Percentiles rank a stretch among this genome's conserved stretches.
Evolutionary conservation across 192 early-diverging fungal species (phyloP).

Genomic region (Allomyces macrogynus): DNA sequence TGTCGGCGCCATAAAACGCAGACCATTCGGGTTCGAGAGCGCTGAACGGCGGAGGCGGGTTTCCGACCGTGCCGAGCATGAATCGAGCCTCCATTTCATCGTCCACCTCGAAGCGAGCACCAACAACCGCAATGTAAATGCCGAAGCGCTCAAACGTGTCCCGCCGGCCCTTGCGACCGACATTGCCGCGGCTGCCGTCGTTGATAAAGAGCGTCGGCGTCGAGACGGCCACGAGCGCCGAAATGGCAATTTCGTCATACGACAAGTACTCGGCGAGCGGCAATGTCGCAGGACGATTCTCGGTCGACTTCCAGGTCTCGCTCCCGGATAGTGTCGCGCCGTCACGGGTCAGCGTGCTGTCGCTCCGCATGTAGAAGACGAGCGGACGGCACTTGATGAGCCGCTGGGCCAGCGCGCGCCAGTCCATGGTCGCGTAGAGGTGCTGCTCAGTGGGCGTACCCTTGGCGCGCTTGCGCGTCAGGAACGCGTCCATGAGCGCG

Average conservation of each 20-base stretch:
- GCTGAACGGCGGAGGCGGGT: no score
- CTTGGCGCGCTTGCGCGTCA: conserved; percentile 5
- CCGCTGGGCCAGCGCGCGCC: conserved; percentile 5
- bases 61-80: not conserved
- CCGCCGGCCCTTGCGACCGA: not conserved
- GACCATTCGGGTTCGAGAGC: no score
- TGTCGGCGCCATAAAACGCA: no score
- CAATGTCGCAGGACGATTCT: not conserved
- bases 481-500: conserved; percentile 2
- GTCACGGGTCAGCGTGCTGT: conserved; percentile 9
- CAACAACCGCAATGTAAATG: conserved; percentile 12
- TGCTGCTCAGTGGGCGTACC: conserved; percentile 4
- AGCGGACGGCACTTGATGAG: conserved; percentile 11
- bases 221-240: conserved; percentile 12
- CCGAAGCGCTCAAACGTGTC: conserved; percentile 5
- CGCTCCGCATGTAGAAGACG: conserved; percentile 6
- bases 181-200: conserved; percentile 8
- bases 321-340: not conserved
- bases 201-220: conserved; percentile 14
- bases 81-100: conserved; percentile 8
- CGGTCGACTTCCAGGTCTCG: not conserved
- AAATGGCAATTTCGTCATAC: conserved; percentile 15
- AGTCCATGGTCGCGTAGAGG: conserved; percentile 6
- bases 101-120: conserved; percentile 10
- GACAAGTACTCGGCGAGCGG: conserved; percentile 11